Conservation (phyloP, 208 protist species). For the Willaertia magna region DNA sequence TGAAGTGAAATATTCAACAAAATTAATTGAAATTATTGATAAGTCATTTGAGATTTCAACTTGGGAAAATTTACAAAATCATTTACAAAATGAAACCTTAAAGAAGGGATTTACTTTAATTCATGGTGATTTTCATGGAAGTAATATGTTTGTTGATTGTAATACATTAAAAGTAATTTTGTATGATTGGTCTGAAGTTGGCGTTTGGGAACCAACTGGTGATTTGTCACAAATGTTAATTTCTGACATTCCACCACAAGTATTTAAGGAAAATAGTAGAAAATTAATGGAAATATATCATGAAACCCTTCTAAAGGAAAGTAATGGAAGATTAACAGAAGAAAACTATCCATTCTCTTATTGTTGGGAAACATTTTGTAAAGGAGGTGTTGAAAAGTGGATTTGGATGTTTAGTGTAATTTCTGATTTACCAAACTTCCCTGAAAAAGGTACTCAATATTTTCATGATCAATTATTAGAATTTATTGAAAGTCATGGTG, state of each 20-base stretch:
- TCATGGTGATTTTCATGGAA: conserved; percentile 24
- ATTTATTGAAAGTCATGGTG: conserved; percentile 20
- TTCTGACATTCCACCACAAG: conserved; percentile 15
- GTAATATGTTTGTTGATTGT: conserved; percentile 20
- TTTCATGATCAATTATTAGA: conserved; percentile 17
- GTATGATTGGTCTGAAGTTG: conserved; percentile 30
- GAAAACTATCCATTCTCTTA: conserved; percentile 9
- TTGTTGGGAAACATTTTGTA: conserved; percentile 19
- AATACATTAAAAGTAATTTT: neutral
- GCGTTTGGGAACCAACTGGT: conserved; percentile 15
- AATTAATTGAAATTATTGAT: conserved; percentile 18
- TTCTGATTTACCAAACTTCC: neutral
- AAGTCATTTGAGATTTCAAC: conserved; percentile 17
- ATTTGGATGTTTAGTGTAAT: conserved; percentile 19
- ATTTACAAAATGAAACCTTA: conserved; percentile 9
- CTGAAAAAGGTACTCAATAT: conserved; percentile 12
- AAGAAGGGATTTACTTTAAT: conserved; percentile 20
- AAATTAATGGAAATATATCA: conserved; percentile 12
- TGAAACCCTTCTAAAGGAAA: neutral
- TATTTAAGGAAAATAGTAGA: conserved; percentile 1
- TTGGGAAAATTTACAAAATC: conserved; percentile 16
- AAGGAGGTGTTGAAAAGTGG: conserved; percentile 16
- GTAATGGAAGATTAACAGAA: neutral
- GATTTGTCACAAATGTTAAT: conserved; percentile 23
- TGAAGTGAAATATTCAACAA: neutral